These are phyloP conservation scores for Tilletia indica DNA, from an alignment of 1,284 basidiomycete species.

Conservation along the genomic window DNA sequence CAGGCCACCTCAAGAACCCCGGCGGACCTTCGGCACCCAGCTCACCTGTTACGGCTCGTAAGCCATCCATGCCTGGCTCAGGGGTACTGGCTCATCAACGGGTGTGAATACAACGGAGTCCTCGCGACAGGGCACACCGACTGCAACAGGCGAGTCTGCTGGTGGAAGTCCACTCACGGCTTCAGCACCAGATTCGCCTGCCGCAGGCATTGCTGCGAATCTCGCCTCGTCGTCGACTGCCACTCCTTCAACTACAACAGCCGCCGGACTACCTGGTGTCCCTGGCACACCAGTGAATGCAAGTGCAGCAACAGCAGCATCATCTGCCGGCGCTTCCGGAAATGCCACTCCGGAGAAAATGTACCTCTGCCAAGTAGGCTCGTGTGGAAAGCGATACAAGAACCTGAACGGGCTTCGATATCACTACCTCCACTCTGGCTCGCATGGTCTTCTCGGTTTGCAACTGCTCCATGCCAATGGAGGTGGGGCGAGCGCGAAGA, in stretches of 20 bases:
- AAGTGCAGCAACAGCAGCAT: background rate
- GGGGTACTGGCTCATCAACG: background rate
- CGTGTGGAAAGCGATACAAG: slow-evolving; percentile 88
- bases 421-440: slow-evolving; percentile 94
- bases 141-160: background rate
- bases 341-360: slow-evolving; percentile 25
- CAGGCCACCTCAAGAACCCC: background rate
- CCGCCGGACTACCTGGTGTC: background rate
- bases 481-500: slow-evolving; percentile 51
- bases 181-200: slow-evolving; percentile 1
- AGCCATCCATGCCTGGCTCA: background rate
- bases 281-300: background rate
- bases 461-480: slow-evolving; percentile 50
- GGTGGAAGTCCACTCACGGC: background rate
- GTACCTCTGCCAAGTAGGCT: slow-evolving; percentile 56
- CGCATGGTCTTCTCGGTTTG: slow-evolving; percentile 64
- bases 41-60: background rate
- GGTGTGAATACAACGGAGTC: background rate
- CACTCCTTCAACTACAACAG: background rate
- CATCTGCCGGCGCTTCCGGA: background rate
- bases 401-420: slow-evolving; percentile 69
- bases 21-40: background rate
- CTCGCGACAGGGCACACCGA: slow-evolving; percentile 1
- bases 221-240: background rate
- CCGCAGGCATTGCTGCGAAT: background rate